Evolutionary conservation across 1,139 yeast species (phyloP).

Genomic region (Groenewaldozyma sp.): DNA sequence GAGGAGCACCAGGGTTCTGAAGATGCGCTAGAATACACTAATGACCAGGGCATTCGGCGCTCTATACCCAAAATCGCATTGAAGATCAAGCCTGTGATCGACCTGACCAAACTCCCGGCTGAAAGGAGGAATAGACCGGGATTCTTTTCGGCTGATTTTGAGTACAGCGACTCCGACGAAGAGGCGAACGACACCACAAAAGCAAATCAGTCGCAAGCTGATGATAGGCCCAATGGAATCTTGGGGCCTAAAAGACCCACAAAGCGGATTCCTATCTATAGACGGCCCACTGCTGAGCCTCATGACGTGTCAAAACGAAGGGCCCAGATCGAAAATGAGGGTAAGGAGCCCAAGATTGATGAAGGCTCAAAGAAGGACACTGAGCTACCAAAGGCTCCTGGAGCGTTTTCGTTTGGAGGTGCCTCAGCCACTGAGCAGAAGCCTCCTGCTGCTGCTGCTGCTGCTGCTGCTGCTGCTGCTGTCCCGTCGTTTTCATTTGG

Average conservation of each 20-base stretch:
- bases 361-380: neutral
- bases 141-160: slow-evolving; percentile 24
- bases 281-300: slow-evolving; percentile 7
- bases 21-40: too few relatives aligned
- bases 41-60: too few relatives aligned
- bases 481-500: slow-evolving; percentile 3
- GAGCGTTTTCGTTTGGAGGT: neutral
- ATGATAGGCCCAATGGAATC: slow-evolving; percentile 3
- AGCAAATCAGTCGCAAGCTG: neutral
- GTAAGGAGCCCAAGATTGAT: neutral
- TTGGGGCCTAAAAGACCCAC: neutral
- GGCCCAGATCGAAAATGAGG: neutral
- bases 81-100: slow-evolving; percentile 19
- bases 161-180: slow-evolving; percentile 20
- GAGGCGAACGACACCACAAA: slow-evolving; percentile 5
- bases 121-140: slow-evolving; percentile 23
- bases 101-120: slow-evolving; percentile 20
- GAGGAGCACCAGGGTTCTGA: too few relatives aligned
- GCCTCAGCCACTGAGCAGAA: neutral
- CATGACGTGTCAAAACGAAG: slow-evolving; percentile 8
- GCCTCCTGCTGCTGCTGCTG: neutral
- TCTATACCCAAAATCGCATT: slow-evolving; percentile 15
- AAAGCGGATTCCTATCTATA: neutral
- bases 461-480: neutral
- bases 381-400: neutral